Percentiles rank a stretch among this genome's conserved stretches.
phyloP scores from a whole-genome alignment of 2,329 filamentous ascomycete species.

The Dactylella cylindrospora region DNA sequence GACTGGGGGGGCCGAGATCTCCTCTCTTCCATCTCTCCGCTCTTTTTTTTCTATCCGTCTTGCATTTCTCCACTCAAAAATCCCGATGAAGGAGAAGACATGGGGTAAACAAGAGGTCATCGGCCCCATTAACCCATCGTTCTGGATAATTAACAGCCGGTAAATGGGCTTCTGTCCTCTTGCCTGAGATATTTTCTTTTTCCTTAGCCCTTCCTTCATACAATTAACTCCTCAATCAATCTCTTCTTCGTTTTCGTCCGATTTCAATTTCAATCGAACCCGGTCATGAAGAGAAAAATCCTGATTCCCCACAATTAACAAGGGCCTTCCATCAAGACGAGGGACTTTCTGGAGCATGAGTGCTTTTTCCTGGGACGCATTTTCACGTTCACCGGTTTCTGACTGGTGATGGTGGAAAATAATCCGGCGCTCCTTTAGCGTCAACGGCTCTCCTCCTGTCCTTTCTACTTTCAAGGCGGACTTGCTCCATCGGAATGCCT shows the following conservation, averaged over 20 bases:
- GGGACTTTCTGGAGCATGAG: slow-evolving; percentile 25
- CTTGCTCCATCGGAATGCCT: slow-evolving; percentile 19
- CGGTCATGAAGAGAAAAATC: slow-evolving; percentile 9
- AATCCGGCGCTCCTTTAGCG: slow-evolving; percentile 9
- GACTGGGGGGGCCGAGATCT: background rate
- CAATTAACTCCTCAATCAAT: no score
- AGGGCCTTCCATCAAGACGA: slow-evolving; percentile 15
- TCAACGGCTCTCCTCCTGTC: slow-evolving; percentile 1
- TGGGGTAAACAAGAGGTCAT: no score
- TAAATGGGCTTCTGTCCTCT: no score
- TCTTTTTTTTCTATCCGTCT: slow-evolving; percentile 4
- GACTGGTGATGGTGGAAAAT: background rate
- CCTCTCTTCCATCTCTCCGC: slow-evolving; percentile 32
- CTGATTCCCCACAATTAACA: slow-evolving; percentile 39
- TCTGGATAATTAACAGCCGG: slow-evolving; percentile 34
- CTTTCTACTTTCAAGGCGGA: slow-evolving; percentile 4
- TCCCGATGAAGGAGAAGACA: slow-evolving; percentile 28
- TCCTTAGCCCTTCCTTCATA: no score
- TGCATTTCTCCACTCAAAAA: slow-evolving; percentile 32
- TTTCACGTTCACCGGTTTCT: background rate
- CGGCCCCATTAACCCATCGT: slow-evolving; percentile 9
- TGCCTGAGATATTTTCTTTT: no score
- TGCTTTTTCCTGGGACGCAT: slow-evolving; percentile 27
- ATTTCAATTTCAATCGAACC: slow-evolving; percentile 3
- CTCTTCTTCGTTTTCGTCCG: slow-evolving; percentile 24